Evolutionary conservation across 768 basidiomycete genomes (phyloP).

Genomic region (Lyophyllum atratum): DNA sequence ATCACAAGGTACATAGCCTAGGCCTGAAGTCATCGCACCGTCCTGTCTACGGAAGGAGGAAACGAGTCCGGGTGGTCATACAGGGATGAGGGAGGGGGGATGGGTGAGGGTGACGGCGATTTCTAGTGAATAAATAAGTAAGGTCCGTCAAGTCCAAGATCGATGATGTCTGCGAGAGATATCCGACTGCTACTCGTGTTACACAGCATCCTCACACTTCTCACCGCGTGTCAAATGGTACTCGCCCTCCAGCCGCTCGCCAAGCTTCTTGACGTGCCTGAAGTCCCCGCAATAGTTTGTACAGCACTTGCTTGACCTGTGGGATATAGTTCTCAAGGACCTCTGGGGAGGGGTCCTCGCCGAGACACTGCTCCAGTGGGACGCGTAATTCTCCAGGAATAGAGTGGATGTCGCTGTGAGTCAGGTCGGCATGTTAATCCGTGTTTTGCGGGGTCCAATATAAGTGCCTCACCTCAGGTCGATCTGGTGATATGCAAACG

Average conservation of each 20-base stretch:
- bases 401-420: conserved; percentile 58
- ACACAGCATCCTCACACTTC: neutral
- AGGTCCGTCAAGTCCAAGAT: neutral
- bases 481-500: conserved; percentile 75
- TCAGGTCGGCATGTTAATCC: neutral
- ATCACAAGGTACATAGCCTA: neutral
- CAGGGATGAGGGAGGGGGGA: neutral
- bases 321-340: conserved; percentile 81
- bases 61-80: neutral
- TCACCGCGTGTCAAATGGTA: conserved; percentile 5
- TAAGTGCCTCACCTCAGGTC: conserved; percentile 54
- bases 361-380: conserved; percentile 63
- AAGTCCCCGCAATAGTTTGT: conserved; percentile 79
- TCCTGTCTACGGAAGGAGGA: neutral
- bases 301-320: conserved; percentile 78
- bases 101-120: neutral
- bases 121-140: neutral
- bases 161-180: neutral
- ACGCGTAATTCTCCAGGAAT: conserved; percentile 64
- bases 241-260: conserved; percentile 24
- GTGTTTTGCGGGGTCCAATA: neutral
- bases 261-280: conserved; percentile 69
- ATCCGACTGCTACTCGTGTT: neutral
- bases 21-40: neutral
- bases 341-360: conserved; percentile 78